Evolutionary conservation across 805 yeast genomes (phyloP).

Genomic region (Naumovozyma baii): DNA sequence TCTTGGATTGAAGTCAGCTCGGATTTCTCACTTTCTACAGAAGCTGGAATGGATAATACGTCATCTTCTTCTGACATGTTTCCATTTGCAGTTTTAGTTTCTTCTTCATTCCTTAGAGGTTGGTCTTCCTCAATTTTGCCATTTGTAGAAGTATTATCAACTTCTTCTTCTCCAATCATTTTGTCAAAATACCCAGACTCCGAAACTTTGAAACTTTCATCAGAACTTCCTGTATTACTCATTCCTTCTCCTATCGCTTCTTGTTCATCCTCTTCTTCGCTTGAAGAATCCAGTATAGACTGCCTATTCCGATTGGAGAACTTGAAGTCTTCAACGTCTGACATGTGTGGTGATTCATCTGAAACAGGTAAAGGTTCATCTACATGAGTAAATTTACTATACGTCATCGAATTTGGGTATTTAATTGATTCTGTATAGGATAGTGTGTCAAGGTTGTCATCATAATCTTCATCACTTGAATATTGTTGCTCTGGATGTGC

Average conservation of each 20-base stretch:
- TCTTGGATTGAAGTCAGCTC: too few species aligned
- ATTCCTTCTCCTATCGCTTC: too few species aligned
- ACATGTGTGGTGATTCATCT: too few species aligned
- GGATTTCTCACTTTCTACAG: neutral
- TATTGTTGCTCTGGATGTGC: slow-evolving; percentile 3
- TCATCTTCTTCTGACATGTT: neutral
- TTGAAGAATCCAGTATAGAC: slow-evolving; percentile 12
- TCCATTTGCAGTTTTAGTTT: neutral
- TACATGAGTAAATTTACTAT: slow-evolving; percentile 6
- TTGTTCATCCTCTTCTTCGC: slow-evolving; percentile 8
- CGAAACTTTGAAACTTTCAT: slow-evolving; percentile 10
- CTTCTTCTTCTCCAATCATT: slow-evolving; percentile 12
- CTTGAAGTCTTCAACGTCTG: slow-evolving; percentile 6
- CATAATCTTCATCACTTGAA: slow-evolving; percentile 4
- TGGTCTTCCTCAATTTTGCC: slow-evolving; percentile 2
- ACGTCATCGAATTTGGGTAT: slow-evolving; percentile 3
- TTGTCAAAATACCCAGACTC: slow-evolving; percentile 22
- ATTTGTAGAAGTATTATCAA: slow-evolving; percentile 1
- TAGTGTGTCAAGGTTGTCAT: slow-evolving; percentile 11
- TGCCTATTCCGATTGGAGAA: slow-evolving; percentile 9
- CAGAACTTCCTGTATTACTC: slow-evolving; percentile 9
- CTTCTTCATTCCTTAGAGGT: neutral
- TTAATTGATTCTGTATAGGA: slow-evolving; percentile 16
- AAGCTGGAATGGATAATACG: neutral
- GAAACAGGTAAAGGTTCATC: slow-evolving; percentile 1